Percentiles rank a stretch among this genome's conserved stretches.
Evolutionary conservation across 2,329 filamentous ascomycete genomes (phyloP).

Genomic region (Fonsecaea multimorphosa): DNA sequence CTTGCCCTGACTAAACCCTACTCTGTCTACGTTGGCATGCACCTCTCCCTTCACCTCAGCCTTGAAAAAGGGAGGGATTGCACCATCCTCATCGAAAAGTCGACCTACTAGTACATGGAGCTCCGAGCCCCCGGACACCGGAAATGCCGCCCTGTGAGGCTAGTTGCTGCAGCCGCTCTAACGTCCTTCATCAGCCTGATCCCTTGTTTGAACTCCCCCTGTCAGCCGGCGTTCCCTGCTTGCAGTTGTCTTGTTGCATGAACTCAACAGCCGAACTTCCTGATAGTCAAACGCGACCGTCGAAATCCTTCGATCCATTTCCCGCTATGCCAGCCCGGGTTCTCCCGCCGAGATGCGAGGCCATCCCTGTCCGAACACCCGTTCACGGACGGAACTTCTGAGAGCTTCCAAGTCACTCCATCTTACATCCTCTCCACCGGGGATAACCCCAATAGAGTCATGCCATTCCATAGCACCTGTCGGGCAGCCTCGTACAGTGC

Average conservation of each 20-base stretch:
- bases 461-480: slow-evolving; percentile 69
- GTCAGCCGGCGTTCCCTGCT: slow-evolving; percentile 8
- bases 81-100: slow-evolving; percentile 6
- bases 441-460: slow-evolving; percentile 68
- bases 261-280: slow-evolving; percentile 15
- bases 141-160: slow-evolving; percentile 5
- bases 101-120: slow-evolving; percentile 2
- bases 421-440: slow-evolving; percentile 62
- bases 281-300: slow-evolving; percentile 4
- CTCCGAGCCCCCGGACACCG: background rate
- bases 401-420: slow-evolving; percentile 10
- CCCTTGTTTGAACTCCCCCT: slow-evolving; percentile 5
- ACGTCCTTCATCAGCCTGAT: slow-evolving; percentile 22
- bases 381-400: slow-evolving; percentile 11
- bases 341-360: slow-evolving; percentile 24
- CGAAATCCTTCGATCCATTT: slow-evolving; percentile 11
- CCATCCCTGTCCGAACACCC: slow-evolving; percentile 15
- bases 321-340: slow-evolving; percentile 18
- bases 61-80: slow-evolving; percentile 2
- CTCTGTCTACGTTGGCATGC: slow-evolving; percentile 1
- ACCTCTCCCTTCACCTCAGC: slow-evolving; percentile 14
- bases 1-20: slow-evolving; percentile 32
- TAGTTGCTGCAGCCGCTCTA: slow-evolving; percentile 12
- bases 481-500: slow-evolving; percentile 67
- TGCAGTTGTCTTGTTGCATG: slow-evolving; percentile 15